Evolutionary conservation across 331 rosid species (phyloP), one percentile per base, ranked within the genome.

Genomic region (Saraca asoca): DNA sequence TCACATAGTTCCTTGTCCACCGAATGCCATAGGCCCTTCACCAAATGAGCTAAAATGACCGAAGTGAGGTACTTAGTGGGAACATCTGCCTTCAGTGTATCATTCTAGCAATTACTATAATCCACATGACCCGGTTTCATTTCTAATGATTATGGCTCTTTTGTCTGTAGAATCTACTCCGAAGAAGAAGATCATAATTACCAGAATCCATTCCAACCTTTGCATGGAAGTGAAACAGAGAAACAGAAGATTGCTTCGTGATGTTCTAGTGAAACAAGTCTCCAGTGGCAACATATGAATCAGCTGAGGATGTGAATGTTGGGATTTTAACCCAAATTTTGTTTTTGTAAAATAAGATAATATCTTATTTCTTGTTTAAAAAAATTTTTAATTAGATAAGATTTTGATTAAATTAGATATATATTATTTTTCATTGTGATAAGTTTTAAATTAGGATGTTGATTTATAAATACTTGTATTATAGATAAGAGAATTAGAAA

Each of bases 121-220:
- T 73, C 66, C 71, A 38, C 62, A 62, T 43, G 83, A 75, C 53
- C 78, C 91, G n/a, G 85, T 85, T 67, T 80, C 88, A 57, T 85
- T 68, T 80, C 84, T 42, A 87, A 90, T 64, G 87, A 88, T 75
- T 77, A 71, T 70, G 86, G 73, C 5, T 77, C 38, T 67, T 77
- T 82, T 41, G 62, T 58, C 75, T 53, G 81, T 64, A 76, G 62
- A 76, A 85, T 88, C 71, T 70, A 61, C 82, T 89, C 91, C 29
- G 84, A 82, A 37, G 89, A 84, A 68, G 83, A 79, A n/a, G n/a
- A n/a, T n/a, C n/a, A n/a, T n/a, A n/a, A n/a, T n/a, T n/a, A n/a
- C n/a, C n/a, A n/a, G n/a, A n/a, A n/a, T n/a, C n/a, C n/a, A n/a
- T n/a, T n/a, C 52, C 82, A 66, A 67, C 69, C n/a, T n/a, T n/a